Evolutionary conservation across 345 rosid genomes (phyloP), one percentile per base, ranked within the genome.

Genomic region (Noccaea caerulescens): DNA sequence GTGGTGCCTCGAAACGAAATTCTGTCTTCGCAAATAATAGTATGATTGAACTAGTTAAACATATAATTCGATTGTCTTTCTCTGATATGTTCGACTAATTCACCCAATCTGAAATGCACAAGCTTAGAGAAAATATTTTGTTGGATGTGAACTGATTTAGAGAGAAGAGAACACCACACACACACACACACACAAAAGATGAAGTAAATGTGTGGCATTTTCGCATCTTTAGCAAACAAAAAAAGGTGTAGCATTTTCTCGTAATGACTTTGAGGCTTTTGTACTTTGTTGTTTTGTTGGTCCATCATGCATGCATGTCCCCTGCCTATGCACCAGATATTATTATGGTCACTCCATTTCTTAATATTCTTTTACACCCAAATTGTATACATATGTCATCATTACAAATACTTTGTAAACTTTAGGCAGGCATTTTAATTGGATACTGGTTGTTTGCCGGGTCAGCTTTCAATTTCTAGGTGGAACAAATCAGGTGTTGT

Each of bases 401-500:
- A 56, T 57, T 57, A 36, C 10, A 57, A 46, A 16, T 33, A 13
- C 13, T 66, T 66, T 41, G 38, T 65, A 37, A 53, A 66, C 51
- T 67, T 55, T 54, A 42, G 4, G 54, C n/a, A 42, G 52, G 18
- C 62, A 30, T 54, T 42, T 9, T 9, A 11, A 14, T 57, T 45
- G 56, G 46, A 57, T 3, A 30, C 10, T 45, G 10, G 34, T 58
- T 34, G 47, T 44, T 14, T 52, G 6, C 44, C 43, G 52, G 54
- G 8, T 55, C 41, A 33, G 25, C 63, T 42, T 68, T 68, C 58
- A 34, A 45, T 62, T 14, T 63, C 1, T 45, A 4, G 54, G 18
- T 30, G 30, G 42, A 45, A 43, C 3, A 32, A 11, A 9, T 13
- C 27, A 27, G 20, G 52, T 58, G 7, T 23, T 18, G 46, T 38